phyloP scores from a whole-genome alignment of 345 rosid genomes.

The Bretschneidera sinensis region DNA sequence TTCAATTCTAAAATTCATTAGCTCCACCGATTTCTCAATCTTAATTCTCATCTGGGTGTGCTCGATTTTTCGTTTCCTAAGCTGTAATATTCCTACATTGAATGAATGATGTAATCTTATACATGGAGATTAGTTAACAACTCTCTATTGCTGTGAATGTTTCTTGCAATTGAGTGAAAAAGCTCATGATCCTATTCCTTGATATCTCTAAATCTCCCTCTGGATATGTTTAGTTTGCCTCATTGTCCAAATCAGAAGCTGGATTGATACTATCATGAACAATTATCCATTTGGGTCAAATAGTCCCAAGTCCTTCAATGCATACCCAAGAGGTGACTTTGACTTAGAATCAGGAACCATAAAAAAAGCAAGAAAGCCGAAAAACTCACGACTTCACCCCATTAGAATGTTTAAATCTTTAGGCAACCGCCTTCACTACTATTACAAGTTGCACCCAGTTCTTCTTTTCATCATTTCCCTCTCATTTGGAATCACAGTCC shows the following conservation, averaged over 20 bases:
- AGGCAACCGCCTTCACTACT: slow-evolving; percentile 46
- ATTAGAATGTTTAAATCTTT: slow-evolving; percentile 58
- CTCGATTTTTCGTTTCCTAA: slow-evolving; percentile 4
- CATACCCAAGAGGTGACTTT: slow-evolving; percentile 71
- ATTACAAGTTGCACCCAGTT: slow-evolving; percentile 60
- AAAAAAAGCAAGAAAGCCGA: slow-evolving; percentile 56
- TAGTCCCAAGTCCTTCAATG: slow-evolving; percentile 60
- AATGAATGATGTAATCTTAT: not conserved
- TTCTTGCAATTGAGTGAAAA: slow-evolving; percentile 5
- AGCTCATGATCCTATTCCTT: slow-evolving; percentile 22
- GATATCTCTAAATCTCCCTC: slow-evolving; percentile 18
- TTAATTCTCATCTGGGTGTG: slow-evolving; percentile 18
- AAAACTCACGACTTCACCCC: slow-evolving; percentile 30
- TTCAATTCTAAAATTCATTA: not conserved
- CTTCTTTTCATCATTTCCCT: slow-evolving; percentile 43
- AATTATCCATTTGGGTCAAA: slow-evolving; percentile 42
- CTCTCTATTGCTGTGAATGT: not conserved
- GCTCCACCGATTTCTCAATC: not conserved
- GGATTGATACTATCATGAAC: slow-evolving; percentile 52
- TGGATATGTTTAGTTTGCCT: slow-evolving; percentile 43
- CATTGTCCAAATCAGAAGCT: slow-evolving; percentile 16
- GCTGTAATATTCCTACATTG: slow-evolving; percentile 5
- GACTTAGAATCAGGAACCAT: slow-evolving; percentile 72
- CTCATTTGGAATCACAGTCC: slow-evolving; percentile 57
- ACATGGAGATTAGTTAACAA: not conserved